Conservation (phyloP, 2,329 filamentous ascomycete species). For the Cladosporium oxysporum region DNA sequence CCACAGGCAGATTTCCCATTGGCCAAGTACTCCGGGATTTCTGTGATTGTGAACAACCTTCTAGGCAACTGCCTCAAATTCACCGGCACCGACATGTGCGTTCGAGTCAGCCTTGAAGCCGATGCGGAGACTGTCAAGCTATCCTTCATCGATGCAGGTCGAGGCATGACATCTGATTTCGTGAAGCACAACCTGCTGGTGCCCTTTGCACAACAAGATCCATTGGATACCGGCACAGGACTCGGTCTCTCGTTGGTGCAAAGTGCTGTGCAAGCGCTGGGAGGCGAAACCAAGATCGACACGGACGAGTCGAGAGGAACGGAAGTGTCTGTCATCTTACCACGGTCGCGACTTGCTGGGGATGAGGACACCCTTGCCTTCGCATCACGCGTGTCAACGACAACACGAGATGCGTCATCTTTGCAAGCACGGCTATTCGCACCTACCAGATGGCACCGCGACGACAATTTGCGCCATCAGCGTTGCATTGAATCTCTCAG, state of each 20-base stretch:
- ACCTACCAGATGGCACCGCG: conserved; percentile 5
- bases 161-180: conserved; percentile 63
- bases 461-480: conserved; percentile 1
- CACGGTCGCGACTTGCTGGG: neutral
- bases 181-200: conserved; percentile 60
- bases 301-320: conserved; percentile 25
- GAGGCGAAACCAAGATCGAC: conserved; percentile 51
- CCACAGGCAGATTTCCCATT: conserved; percentile 9
- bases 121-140: conserved; percentile 23
- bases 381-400: no score
- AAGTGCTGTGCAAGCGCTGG: conserved; percentile 57
- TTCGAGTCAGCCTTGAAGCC: conserved; percentile 37
- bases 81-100: conserved; percentile 38
- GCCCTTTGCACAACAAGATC: conserved; percentile 64
- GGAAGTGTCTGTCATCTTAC: conserved; percentile 19
- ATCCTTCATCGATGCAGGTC: conserved; percentile 61
- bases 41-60: conserved; percentile 18
- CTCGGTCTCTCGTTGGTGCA: conserved; percentile 64
- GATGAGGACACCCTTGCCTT: neutral
- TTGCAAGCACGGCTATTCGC: conserved; percentile 8
- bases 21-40: conserved; percentile 1
- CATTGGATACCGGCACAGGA: conserved; percentile 59
- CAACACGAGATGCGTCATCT: conserved; percentile 26
- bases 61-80: conserved; percentile 48
- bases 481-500: conserved; percentile 15